Evolutionary conservation across 2,329 filamentous ascomycete species (phyloP).

Genomic region (Lasiodiplodia theobromae): DNA sequence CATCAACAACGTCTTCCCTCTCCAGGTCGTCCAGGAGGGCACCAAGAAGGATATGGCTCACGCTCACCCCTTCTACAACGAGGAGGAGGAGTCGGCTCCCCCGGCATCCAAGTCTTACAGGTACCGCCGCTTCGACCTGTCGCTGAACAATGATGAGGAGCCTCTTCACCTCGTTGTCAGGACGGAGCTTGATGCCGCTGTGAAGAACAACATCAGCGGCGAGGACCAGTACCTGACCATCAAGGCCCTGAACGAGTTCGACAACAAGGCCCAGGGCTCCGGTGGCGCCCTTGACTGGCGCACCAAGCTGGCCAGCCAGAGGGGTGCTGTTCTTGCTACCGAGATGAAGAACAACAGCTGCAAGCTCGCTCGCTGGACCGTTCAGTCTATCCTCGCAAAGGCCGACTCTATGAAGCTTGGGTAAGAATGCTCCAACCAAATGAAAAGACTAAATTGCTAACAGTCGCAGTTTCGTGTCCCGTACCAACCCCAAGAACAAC

Average conservation of each 20-base stretch:
- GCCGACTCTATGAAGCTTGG: constrained; percentile 99
- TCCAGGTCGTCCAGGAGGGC: constrained; percentile 88
- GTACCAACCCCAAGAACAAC: constrained; percentile 88
- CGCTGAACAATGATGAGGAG: constrained; percentile 87
- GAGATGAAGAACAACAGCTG: constrained; percentile 99
- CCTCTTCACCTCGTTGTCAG: constrained; percentile 92
- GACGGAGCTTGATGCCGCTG: constrained; percentile 92
- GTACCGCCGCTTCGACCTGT: constrained; percentile 96
- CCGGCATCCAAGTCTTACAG: constrained; percentile 97
- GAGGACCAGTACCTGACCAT: constrained; percentile 91
- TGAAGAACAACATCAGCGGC: constrained; percentile 92
- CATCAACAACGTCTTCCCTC: constrained; percentile 99
- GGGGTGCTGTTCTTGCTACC: constrained; percentile 95
- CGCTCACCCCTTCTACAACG: constrained; percentile 97
- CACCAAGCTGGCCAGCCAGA: constrained; percentile 90
- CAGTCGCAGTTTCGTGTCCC: constrained; percentile 82
- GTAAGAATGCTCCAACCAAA: constrained; percentile 58
- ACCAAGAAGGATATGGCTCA: constrained; percentile 84
- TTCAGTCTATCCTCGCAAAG: constrained; percentile 94
- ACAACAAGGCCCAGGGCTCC: constrained; percentile 94
- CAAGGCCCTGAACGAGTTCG: constrained; percentile 98
- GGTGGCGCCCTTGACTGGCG: constrained; percentile 97
- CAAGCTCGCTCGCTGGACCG: constrained; percentile 98
- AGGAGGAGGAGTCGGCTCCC: constrained; percentile 89
- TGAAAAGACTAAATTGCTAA: constrained; percentile 36